Evolutionary conservation across 139 green algal genomes (phyloP), one percentile per base, ranked within the genome.

Genomic region (Picochlorum sp.): DNA sequence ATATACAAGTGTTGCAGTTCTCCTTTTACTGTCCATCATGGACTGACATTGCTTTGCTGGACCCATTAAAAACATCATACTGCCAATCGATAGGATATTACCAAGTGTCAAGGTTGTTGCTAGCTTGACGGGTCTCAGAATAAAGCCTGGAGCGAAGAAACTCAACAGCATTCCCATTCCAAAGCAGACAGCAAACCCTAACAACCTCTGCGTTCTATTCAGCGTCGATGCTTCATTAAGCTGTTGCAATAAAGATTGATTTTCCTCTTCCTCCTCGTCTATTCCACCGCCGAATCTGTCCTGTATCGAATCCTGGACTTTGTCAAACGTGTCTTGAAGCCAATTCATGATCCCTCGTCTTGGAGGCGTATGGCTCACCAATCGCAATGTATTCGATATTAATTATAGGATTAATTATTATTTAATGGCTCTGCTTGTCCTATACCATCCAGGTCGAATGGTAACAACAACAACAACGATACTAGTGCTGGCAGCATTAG

Each of bases 1-100:
- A 62, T 89, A 90, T 6, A 90, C 58, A 51, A 69, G 38, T 16
- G 85, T 84, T 10, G 85, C 79, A 7, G 82, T 16, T 16, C 62
- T 59, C 16, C 85, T 73, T 14, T 67, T 62, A 4, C 51, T 62
- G 13, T 89, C 73, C 72, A 92, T 83, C 85, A 91, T 91, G 59
- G 80, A 83, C 9, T 71, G 65, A 26, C 84, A 47, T 54, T 91
- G 85, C 59, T 81, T 78, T 37, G 30, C 46, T 16, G 85, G 85
- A 0, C 85, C 81, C 30, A 78, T 70, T 23, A 82, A 49, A 38
- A 85, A 82, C 68, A 76, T 73, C 5, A 71, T 74, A 49, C 71
- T 76, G 61, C 78, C 72, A 6, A 75, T 47, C 2, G 20, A 51
- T 28, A 75, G 32, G 15, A 75, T 56, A 41, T 68, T 74, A 49